phyloP scores from a whole-genome alignment of 2,329 filamentous ascomycete genomes.

The Claviceps pazoutovae region DNA sequence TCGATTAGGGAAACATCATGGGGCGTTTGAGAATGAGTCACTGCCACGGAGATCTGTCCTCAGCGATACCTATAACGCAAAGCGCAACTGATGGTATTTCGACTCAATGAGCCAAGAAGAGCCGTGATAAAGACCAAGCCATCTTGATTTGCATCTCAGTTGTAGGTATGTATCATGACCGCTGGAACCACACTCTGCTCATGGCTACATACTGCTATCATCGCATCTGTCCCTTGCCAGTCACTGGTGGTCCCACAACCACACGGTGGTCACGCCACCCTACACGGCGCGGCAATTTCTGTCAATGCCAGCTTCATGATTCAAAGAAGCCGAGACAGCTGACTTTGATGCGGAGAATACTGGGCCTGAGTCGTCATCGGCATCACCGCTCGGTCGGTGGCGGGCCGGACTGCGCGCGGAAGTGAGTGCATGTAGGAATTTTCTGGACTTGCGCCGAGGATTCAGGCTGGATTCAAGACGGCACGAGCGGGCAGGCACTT shows the following conservation, averaged over 20 bases:
- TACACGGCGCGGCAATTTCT: neutral
- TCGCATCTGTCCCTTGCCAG: neutral
- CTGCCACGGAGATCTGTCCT: too few species aligned
- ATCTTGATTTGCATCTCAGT: too few species aligned
- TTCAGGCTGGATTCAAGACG: neutral
- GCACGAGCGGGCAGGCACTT: neutral
- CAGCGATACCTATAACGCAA: too few species aligned
- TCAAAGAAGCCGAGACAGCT: neutral
- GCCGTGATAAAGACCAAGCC: too few species aligned
- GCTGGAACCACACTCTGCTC: neutral
- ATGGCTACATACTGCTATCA: neutral
- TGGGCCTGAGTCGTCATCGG: neutral
- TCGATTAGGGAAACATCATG: too few species aligned
- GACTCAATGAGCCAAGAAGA: too few species aligned
- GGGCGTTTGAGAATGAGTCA: too few species aligned
- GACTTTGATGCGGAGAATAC: neutral
- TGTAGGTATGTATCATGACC: too few species aligned
- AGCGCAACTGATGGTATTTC: too few species aligned
- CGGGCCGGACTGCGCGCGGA: neutral
- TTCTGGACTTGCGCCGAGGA: neutral
- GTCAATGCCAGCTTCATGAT: neutral
- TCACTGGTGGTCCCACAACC: conserved; percentile 2
- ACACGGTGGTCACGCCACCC: conserved; percentile 1
- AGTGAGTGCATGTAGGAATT: neutral
- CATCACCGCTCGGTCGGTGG: too few species aligned